Base-by-base conservation (phyloP, 345 rosid species). In the Acer saccharum region DNA sequence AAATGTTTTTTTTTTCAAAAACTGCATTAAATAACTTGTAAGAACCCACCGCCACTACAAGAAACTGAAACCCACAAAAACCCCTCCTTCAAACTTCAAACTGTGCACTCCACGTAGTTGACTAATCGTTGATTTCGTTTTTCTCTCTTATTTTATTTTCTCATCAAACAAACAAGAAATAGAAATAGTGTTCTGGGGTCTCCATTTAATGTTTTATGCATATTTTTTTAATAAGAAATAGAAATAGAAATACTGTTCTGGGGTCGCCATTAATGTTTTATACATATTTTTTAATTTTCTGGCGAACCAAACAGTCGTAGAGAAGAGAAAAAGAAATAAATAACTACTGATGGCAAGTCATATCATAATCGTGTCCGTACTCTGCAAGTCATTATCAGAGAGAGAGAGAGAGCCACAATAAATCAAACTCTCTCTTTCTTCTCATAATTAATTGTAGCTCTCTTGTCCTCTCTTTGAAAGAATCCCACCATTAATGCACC, bases 401-500 rank as follows among this genome's bases (percentile, higher is more conserved):
- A 32, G 35, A 32, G 35, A 32, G 35, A 32, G 0, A 32, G 35
- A 32, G 35, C 35, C 4, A 32, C 79, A 79, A 82, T 84, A 72
- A 79, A 21, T 0, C 11, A 60, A 7, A 60, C 25, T 60, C 78
- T 77, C 79, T 74, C 62, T 75, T 86, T 90, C 50, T 77, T 77
- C 83, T 73, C 39, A 35, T 78, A 78, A 76, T 83, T 73, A 76
- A 76, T 68, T 66, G 65, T 70, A 17, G 62, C 75, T 72, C 18
- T 72, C 82, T 72, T 72, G 20, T 81, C 67, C 29, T 46, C 74
- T 77, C 65, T 43, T 2, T 13, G 35, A 35, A 81, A 57, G 83
- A 82, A 83, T 88, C 88, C 88, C 87, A 25, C 83, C 83, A 79
- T 90, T 73, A 92, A 86, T 90, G 89, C 87, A 10, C 10, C n/a